These are phyloP conservation scores for Candida sp. DNA, from an alignment of 1,139 yeast genomes.

Conservation along the genomic window DNA sequence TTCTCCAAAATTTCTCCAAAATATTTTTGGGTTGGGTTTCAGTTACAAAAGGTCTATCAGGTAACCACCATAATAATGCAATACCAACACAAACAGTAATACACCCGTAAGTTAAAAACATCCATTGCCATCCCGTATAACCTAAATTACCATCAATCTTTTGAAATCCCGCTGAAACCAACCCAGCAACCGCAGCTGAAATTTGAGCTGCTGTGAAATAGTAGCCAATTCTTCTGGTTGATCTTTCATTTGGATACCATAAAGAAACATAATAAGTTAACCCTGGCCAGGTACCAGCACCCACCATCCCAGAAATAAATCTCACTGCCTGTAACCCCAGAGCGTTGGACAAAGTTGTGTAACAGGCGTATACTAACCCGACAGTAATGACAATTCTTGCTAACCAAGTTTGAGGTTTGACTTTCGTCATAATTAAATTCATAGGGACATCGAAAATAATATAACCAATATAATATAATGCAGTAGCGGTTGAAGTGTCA, in stretches of 20 bases:
- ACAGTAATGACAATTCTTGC: slow-evolving; percentile 74
- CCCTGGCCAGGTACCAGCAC: slow-evolving; percentile 96
- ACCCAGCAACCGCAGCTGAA: slow-evolving; percentile 82
- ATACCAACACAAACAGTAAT: slow-evolving; percentile 69
- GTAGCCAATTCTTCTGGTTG: slow-evolving; percentile 79
- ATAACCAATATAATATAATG: slow-evolving; percentile 79
- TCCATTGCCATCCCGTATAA: slow-evolving; percentile 84
- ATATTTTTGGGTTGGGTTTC: slow-evolving; percentile 11
- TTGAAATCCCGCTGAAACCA: slow-evolving; percentile 85
- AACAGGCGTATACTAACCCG: slow-evolving; percentile 75
- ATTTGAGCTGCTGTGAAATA: slow-evolving; percentile 91
- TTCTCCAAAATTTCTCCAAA: slow-evolving; percentile 16
- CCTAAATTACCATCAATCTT: slow-evolving; percentile 74
- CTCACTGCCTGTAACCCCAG: slow-evolving; percentile 69
- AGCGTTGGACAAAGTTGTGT: slow-evolving; percentile 51
- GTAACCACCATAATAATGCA: slow-evolving; percentile 77
- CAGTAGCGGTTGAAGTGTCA: slow-evolving; percentile 72
- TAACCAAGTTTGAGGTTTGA: slow-evolving; percentile 85
- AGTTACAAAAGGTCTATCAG: slow-evolving; percentile 54
- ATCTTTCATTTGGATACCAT: slow-evolving; percentile 83
- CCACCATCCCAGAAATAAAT: slow-evolving; percentile 73
- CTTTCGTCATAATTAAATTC: slow-evolving; percentile 80
- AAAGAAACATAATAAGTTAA: slow-evolving; percentile 78
- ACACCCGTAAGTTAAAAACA: slow-evolving; percentile 73
- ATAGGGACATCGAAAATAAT: slow-evolving; percentile 85